These are phyloP conservation scores for Hygrophoropsis aurantiaca DNA, from an alignment of 768 basidiomycete species.

Conservation along the genomic window DNA sequence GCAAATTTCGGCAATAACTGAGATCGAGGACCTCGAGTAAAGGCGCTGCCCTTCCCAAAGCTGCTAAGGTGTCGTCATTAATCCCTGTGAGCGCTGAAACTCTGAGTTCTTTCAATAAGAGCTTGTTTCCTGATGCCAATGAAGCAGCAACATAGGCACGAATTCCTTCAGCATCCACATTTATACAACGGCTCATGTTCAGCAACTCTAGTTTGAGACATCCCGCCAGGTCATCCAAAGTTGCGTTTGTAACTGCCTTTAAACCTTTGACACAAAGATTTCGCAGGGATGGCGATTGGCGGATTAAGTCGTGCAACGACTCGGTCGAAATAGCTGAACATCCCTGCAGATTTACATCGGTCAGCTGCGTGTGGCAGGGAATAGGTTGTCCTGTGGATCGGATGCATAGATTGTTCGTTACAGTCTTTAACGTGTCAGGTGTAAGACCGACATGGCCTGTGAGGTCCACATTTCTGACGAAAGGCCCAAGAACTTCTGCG, in stretches of 20 bases:
- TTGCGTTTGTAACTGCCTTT: constrained; percentile 66
- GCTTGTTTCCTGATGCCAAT: constrained; percentile 43
- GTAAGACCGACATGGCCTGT: constrained; percentile 57
- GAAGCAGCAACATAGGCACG: constrained; percentile 45
- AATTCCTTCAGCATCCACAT: constrained; percentile 67
- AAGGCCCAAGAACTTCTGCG: constrained; percentile 56
- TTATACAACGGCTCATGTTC: constrained; percentile 70
- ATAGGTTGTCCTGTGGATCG: constrained; percentile 26
- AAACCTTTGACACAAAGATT: constrained; percentile 69
- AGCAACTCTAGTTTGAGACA: constrained; percentile 58
- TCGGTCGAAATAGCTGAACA: constrained; percentile 65
- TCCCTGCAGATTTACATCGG: constrained; percentile 67
- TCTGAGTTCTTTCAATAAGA: constrained; percentile 61
- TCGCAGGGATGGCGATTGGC: constrained; percentile 59
- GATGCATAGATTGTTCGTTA: constrained; percentile 56
- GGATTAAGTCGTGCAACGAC: constrained; percentile 69
- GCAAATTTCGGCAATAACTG: constrained; percentile 68
- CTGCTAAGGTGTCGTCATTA: constrained; percentile 59
- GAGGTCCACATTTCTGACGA: constrained; percentile 61
- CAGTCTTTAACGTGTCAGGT: constrained; percentile 47
- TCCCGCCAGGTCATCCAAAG: constrained; percentile 64
- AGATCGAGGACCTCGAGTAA: constrained; percentile 78
- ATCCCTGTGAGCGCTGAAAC: constrained; percentile 67
- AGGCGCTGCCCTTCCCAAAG: constrained; percentile 67
- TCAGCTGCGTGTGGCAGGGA: constrained; percentile 63